Evolutionary conservation across 1,284 basidiomycete species (phyloP), one percentile per base, ranked within the genome.

Genomic region (Trichosporon asahii): DNA sequence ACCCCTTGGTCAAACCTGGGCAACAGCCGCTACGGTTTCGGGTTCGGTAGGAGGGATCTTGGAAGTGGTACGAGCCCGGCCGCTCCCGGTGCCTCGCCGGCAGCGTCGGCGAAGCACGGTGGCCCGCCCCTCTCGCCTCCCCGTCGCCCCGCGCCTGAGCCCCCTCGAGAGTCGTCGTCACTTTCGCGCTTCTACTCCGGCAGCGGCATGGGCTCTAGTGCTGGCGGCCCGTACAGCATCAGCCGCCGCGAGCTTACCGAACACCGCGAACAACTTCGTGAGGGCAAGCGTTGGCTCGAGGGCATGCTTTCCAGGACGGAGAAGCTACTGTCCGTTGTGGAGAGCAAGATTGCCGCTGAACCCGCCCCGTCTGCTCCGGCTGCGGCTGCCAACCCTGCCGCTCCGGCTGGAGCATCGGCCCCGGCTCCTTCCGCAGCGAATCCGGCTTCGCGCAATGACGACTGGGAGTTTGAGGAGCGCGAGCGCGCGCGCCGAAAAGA

Each of bases 251-350:
- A 83, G 68, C 74, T 84, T 0, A 65, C 72, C 21, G 83, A 84
- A 67, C 83, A 84, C 70, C 80, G 81, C 14, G 82, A 83, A 63
- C 80, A 82, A 71, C 78, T 84, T 4, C 75, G 81, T 61, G 82
- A 84, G 61, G 82, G 82, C 70, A 83, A 82, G 71, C 70, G 77
- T 31, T 84, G 83, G 83, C 74, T 84, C 9, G 83, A 84, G 66
- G 74, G 70, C 33, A 83, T 81, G 77, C 66, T 84, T 37, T 55
- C 73, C 66, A 79, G 79, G 73, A 83, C 82, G n/a, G 82, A 84
- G 46, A 79, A 81, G 66, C 74, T 83, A 61, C 65, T 84, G 25
- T 69, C 76, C 31, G 77, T 78, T 75, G 78, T 84, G 18, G 82
- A 84, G 68, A 80, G 78, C 68, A 80, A 79, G 73, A 74, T 81